A percentile compares a stretch with the other conserved stretches of the same genome.
Evolutionary conservation across 2,329 filamentous ascomycete species (phyloP).

Genomic region (Colletotrichum orbiculare): DNA sequence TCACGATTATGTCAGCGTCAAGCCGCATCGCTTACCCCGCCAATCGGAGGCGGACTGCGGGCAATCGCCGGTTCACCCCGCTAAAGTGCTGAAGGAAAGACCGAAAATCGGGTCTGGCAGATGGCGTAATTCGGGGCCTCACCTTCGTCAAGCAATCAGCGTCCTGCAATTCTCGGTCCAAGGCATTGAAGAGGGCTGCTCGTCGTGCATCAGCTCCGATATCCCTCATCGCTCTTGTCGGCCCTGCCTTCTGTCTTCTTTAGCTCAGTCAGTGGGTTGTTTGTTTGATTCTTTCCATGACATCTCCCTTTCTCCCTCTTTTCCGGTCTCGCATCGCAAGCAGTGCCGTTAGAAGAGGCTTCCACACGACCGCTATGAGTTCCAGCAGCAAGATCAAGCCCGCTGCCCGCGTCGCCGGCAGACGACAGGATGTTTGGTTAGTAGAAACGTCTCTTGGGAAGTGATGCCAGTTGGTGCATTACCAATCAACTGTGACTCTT

Average conservation of each 20-base stretch:
- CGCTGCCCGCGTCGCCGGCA: conserved; percentile 60
- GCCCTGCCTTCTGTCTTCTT: background rate
- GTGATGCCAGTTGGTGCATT: background rate
- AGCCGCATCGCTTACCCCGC: conserved; percentile 21
- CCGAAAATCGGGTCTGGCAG: conserved; percentile 31
- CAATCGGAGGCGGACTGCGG: conserved; percentile 3
- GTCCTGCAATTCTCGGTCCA: conserved; percentile 22
- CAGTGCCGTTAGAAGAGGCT: conserved; percentile 33
- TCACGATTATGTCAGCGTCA: conserved; percentile 12
- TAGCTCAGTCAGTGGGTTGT: too few species aligned
- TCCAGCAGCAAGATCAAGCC: conserved; percentile 60
- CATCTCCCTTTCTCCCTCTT: conserved; percentile 31
- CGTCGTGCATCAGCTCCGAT: background rate
- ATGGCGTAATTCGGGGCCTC: conserved; percentile 29
- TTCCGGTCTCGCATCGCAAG: conserved; percentile 36
- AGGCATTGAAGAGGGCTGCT: conserved; percentile 10
- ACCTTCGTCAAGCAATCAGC: conserved; percentile 32
- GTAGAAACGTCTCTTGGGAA: conserved; percentile 29
- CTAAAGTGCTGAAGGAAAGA: conserved; percentile 20
- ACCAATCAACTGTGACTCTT: conserved; percentile 5
- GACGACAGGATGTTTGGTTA: conserved; percentile 65
- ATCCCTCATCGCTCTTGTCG: conserved; percentile 10
- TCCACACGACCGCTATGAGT: conserved; percentile 50
- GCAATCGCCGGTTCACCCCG: conserved; percentile 32
- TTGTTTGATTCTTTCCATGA: conserved; percentile 24